A percentile compares a stretch with the other conserved stretches of the same genome.
phyloP scores from a whole-genome alignment of 305 asterid genomes.

The Nicotiana rustica region DNA sequence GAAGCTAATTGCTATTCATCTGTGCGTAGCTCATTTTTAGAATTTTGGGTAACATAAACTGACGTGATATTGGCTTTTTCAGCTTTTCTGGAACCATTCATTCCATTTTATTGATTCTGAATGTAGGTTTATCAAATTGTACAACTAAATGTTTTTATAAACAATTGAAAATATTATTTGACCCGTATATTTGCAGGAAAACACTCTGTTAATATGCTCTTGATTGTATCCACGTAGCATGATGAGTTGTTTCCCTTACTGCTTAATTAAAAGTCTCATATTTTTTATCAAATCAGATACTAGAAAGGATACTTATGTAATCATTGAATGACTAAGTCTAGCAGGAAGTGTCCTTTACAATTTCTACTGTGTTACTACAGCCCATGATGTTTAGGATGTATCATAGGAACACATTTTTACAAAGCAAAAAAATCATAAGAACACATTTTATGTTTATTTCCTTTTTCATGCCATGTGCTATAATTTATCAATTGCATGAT shows the following conservation, averaged over 20 bases:
- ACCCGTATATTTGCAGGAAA: not conserved
- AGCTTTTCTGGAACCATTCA: not conserved
- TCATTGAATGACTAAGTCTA: not conserved
- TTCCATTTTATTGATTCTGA: slow-evolving; percentile 1
- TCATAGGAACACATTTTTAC: not conserved
- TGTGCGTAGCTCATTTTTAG: not conserved
- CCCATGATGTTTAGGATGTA: slow-evolving; percentile 8
- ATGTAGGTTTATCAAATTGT: slow-evolving; percentile 18
- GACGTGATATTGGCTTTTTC: not conserved
- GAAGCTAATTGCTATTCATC: slow-evolving; percentile 19
- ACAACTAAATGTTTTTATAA: not conserved
- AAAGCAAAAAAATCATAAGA: not conserved
- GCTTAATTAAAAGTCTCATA: not conserved
- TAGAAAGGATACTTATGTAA: not conserved
- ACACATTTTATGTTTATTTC: slow-evolving; percentile 5
- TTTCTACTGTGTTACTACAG: not conserved
- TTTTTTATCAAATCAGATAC: not conserved
- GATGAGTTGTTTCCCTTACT: not conserved
- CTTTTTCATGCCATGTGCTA: slow-evolving; percentile 14
- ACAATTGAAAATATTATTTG: not conserved
- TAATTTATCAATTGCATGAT: not conserved
- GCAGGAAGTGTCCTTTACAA: not conserved
- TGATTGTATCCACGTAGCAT: not conserved
- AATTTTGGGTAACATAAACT: slow-evolving; percentile 21
- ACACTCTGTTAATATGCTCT: not conserved